A percentile compares a stretch with the other conserved stretches of the same genome.
Conservation (phyloP, 352 stramenopile genomes). For the Ochromonadaceae sp. region DNA sequence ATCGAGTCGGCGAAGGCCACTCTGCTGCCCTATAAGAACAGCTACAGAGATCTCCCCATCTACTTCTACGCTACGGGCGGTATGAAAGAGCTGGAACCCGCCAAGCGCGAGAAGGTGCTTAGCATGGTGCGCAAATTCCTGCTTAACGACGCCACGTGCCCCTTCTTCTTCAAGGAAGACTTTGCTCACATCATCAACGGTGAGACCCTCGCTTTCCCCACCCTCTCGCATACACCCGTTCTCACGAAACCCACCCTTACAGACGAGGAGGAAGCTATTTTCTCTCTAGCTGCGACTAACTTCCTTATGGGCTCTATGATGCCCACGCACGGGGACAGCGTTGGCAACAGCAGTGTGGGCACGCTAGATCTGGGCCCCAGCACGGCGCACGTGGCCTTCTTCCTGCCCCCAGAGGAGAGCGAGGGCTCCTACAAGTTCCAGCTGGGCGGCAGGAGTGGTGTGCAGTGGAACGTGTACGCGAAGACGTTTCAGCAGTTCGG, state of each 20-base stretch:
- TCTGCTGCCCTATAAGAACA: conserved; percentile 33
- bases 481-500: conserved; percentile 60
- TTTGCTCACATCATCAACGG: conserved; percentile 48
- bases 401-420: conserved; percentile 36
- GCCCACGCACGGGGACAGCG: conserved; percentile 36
- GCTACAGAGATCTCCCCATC: conserved; percentile 46
- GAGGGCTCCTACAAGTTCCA: conserved; percentile 57
- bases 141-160: conserved; percentile 31
- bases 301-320: conserved; percentile 45
- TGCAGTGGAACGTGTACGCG: conserved; percentile 54
- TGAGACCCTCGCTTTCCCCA: no score
- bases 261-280: conserved; percentile 52
- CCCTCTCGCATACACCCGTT: no score
- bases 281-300: conserved; percentile 53
- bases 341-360: conserved; percentile 41
- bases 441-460: conserved; percentile 34
- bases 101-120: conserved; percentile 1
- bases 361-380: conserved; percentile 54
- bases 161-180: conserved; percentile 46
- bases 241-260: no score
- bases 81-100: conserved; percentile 25
- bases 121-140: conserved; percentile 31
- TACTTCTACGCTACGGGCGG: conserved; percentile 58
- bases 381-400: conserved; percentile 54
- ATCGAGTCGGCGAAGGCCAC: conserved; percentile 41